phyloP scores from a whole-genome alignment of 2,329 filamentous ascomycete genomes.

The Pleoardoris graminearum region DNA sequence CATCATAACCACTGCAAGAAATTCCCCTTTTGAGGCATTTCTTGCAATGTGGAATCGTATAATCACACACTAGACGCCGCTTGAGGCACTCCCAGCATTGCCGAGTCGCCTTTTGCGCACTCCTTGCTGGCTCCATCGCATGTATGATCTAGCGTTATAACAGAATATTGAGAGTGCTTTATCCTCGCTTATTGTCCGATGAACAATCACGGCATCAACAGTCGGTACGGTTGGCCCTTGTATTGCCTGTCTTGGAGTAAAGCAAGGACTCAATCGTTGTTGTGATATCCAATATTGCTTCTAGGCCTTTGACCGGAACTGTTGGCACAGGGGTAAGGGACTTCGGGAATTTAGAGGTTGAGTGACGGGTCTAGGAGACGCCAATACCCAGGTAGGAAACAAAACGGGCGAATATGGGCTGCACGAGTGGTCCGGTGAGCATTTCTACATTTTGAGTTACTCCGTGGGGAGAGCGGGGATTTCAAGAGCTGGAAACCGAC shows the following conservation, averaged over 20 bases:
- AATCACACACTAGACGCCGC: slow-evolving; percentile 39
- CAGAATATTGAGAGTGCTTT: not conserved
- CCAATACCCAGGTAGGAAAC: slow-evolving; percentile 1
- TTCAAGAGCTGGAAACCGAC: not conserved
- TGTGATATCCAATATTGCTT: not conserved
- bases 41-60: slow-evolving; percentile 35
- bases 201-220: no score
- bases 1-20: slow-evolving; percentile 37
- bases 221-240: no score
- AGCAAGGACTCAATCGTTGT: not conserved
- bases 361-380: not conserved
- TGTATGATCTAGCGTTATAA: not conserved
- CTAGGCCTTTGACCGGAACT: not conserved
- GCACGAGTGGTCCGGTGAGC: slow-evolving; percentile 1
- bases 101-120: slow-evolving; percentile 21
- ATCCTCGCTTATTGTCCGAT: not conserved
- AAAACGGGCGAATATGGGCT: slow-evolving; percentile 1
- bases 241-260: no score
- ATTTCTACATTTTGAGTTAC: slow-evolving; percentile 29
- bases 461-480: slow-evolving; percentile 6
- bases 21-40: slow-evolving; percentile 36
- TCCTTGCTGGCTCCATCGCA: not conserved
- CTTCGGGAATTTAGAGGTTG: not conserved
- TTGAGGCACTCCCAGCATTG: slow-evolving; percentile 43
- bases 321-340: not conserved